These are phyloP conservation scores for Beauveria australis DNA, from an alignment of 2,329 filamentous ascomycete genomes.

Conservation along the genomic window DNA sequence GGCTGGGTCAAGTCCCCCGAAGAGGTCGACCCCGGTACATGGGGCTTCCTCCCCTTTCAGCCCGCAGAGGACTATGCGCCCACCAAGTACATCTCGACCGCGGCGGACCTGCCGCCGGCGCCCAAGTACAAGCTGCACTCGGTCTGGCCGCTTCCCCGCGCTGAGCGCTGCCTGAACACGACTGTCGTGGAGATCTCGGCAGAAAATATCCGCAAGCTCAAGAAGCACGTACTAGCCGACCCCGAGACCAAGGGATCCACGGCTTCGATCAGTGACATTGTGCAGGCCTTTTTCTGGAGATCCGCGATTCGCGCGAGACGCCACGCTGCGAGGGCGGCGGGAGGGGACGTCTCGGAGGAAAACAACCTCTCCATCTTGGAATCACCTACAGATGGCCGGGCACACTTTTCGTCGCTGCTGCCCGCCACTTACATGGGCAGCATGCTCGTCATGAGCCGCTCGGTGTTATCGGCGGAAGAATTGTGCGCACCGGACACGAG, in stretches of 20 bases:
- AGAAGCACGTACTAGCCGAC: slow-evolving; percentile 21
- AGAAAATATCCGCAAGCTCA: slow-evolving; percentile 22
- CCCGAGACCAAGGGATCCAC: slow-evolving; percentile 18
- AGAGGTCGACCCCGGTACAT: slow-evolving; percentile 19
- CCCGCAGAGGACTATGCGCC: slow-evolving; percentile 7
- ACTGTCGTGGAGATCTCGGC: slow-evolving; percentile 24
- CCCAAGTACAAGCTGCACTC: slow-evolving; percentile 20
- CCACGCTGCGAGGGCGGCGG: slow-evolving; percentile 20
- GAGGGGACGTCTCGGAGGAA: slow-evolving; percentile 12
- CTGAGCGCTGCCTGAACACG: slow-evolving; percentile 20
- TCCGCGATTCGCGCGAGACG: slow-evolving; percentile 26
- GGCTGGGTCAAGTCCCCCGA: slow-evolving; percentile 15
- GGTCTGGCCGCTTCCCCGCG: slow-evolving; percentile 22
- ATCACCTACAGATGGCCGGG: slow-evolving; percentile 23
- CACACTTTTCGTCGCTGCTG: slow-evolving; percentile 21
- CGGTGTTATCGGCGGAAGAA: slow-evolving; percentile 16
- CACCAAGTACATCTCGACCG: slow-evolving; percentile 1
- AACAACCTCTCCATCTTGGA: slow-evolving; percentile 26
- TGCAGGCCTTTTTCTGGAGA: slow-evolving; percentile 33
- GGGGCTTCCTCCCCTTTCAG: slow-evolving; percentile 20
- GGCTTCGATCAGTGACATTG: slow-evolving; percentile 28
- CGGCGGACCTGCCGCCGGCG: slow-evolving; percentile 14
- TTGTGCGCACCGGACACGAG: slow-evolving; percentile 22
- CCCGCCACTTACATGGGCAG: slow-evolving; percentile 23
- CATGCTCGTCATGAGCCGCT: slow-evolving; percentile 21